Conservation (phyloP, 1,284 basidiomycete species). For the Malassezia brasiliensis region DNA sequence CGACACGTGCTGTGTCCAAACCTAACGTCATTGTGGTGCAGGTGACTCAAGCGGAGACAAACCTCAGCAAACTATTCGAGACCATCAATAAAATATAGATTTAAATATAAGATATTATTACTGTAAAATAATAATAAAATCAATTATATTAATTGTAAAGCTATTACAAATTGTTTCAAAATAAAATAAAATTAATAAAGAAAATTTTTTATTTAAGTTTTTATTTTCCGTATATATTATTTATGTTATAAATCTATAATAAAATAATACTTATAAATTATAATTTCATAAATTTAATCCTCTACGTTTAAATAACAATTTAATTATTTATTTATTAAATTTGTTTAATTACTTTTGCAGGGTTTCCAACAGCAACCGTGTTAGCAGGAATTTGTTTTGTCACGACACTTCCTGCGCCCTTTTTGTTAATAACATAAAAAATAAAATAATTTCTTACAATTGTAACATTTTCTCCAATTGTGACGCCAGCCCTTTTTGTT, state of each 20-base stretch:
- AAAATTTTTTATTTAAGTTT: neutral
- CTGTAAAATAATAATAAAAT: too few species aligned
- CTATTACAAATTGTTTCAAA: too few species aligned
- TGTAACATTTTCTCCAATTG: conserved; percentile 19
- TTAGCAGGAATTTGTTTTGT: conserved; percentile 20
- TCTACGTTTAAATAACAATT: neutral
- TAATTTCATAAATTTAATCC: neutral
- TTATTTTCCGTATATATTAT: neutral
- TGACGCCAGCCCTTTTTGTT: conserved; percentile 16
- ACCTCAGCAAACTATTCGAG: too few species aligned
- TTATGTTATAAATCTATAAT: neutral
- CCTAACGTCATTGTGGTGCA: too few species aligned
- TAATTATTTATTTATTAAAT: conserved; percentile 8
- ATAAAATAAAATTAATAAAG: neutral
- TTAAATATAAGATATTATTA: too few species aligned
- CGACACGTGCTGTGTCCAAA: too few species aligned
- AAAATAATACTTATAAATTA: neutral
- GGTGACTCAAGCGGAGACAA: too few species aligned
- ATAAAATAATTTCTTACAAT: conserved; percentile 15
- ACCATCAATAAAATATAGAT: too few species aligned
- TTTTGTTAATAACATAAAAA: neutral
- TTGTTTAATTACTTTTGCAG: conserved; percentile 18
- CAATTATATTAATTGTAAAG: neutral
- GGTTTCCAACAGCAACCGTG: conserved; percentile 18
- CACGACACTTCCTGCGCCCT: conserved; percentile 21